Evolutionary conservation across 2,329 filamentous ascomycete genomes (phyloP).

Genomic region (Curvularia eragrostidis): DNA sequence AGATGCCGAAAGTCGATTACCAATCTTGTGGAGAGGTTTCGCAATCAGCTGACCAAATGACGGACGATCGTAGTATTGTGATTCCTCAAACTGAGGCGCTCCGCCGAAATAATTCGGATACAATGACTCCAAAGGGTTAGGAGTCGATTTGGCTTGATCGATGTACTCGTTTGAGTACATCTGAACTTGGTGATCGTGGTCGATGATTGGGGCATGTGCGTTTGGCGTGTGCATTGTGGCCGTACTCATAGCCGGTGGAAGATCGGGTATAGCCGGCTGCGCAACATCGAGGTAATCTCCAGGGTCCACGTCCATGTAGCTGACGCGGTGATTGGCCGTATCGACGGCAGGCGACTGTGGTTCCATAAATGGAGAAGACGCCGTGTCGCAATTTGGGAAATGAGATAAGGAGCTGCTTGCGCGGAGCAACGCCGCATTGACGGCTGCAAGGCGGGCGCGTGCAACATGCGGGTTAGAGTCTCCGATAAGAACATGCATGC

Average conservation of each 20-base stretch:
- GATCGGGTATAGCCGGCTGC: constrained; percentile 38
- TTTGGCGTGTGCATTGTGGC: constrained; percentile 29
- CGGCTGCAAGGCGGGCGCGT: constrained; percentile 35
- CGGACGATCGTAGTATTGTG: constrained; percentile 45
- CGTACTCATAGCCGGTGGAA: constrained; percentile 31
- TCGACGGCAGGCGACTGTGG: constrained; percentile 36
- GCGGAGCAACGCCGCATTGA: constrained; percentile 43
- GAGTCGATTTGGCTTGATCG: constrained; percentile 36
- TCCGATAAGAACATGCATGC: constrained; percentile 47
- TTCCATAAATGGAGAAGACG: constrained; percentile 35
- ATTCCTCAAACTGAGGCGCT: constrained; percentile 46
- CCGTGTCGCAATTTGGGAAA: constrained; percentile 32
- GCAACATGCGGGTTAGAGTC: constrained; percentile 38
- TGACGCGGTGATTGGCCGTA: constrained; percentile 40
- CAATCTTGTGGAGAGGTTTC: constrained; percentile 44
- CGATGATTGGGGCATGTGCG: constrained; percentile 28
- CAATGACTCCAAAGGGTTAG: constrained; percentile 42
- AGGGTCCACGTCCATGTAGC: constrained; percentile 49
- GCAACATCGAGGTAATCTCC: constrained; percentile 38
- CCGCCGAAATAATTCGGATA: constrained; percentile 48
- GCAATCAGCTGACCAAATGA: constrained; percentile 46
- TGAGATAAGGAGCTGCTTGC: constrained; percentile 27
- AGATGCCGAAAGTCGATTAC: constrained; percentile 35
- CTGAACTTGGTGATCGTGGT: constrained; percentile 29
- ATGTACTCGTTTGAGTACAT: constrained; percentile 32